Evolutionary conservation across 306 rosid genomes (phyloP).

Genomic region (Phaseolus lunatus): DNA sequence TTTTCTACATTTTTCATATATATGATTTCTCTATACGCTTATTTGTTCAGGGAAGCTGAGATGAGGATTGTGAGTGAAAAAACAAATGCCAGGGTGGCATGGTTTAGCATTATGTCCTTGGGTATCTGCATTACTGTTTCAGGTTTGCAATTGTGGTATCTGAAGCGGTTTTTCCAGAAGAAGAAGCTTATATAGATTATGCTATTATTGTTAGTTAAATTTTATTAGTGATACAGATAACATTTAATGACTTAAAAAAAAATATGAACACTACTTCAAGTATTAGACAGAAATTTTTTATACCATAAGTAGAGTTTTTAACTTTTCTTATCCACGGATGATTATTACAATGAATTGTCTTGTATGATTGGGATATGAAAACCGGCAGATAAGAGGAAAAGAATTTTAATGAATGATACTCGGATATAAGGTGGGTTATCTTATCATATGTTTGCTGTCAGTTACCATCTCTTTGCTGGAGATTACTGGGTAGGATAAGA

Average conservation of each 20-base stretch:
- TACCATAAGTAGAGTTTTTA: conserved; percentile 34
- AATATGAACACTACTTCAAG: conserved; percentile 29
- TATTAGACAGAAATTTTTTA: conserved; percentile 46
- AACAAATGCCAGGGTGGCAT: conserved; percentile 82
- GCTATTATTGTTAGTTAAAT: conserved; percentile 27
- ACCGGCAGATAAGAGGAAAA: background rate
- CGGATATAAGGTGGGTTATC: background rate
- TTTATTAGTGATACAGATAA: conserved; percentile 33
- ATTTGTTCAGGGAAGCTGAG: conserved; percentile 72
- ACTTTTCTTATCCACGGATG: conserved; percentile 22
- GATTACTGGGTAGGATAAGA: background rate
- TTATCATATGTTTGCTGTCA: background rate
- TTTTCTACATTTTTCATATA: background rate
- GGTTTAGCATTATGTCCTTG: conserved; percentile 80
- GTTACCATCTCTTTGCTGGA: background rate
- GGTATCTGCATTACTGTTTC: conserved; percentile 82
- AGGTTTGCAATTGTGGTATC: conserved; percentile 73
- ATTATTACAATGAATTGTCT: conserved; percentile 5
- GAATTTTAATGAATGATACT: conserved; percentile 17
- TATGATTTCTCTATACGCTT: background rate
- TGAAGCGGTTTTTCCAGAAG: conserved; percentile 91
- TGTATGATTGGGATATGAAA: conserved; percentile 16
- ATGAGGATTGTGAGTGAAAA: conserved; percentile 85
- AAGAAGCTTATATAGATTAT: conserved; percentile 80
- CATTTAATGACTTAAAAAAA: background rate